Base-by-base conservation (phyloP, 257 asterid genomes). In the Plectranthus barbatus region DNA sequence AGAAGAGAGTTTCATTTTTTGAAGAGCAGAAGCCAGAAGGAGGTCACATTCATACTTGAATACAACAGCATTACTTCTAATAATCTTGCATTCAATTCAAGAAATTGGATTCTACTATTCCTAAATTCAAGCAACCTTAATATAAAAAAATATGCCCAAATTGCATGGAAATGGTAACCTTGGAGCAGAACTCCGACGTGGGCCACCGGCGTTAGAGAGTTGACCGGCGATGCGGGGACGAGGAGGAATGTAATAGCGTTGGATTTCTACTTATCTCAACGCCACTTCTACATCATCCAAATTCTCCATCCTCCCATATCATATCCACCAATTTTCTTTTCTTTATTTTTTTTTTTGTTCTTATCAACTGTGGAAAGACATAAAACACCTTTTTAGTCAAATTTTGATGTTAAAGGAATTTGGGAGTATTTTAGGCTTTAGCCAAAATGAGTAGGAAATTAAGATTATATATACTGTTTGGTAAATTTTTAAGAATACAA, bases 231-330 rank as follows among this genome's bases (percentile, higher is more conserved):
- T 51, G 39, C 12, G 62, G 37, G 77, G 72, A 51, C 72, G 56
- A 31, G 44, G 7, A 19, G n/a, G 33, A 52, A 52, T n/a, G n/a
- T 10, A 45, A 18, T 52, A 19, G 47, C 67, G 72, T 23, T 56
- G 69, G 58, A 67, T 64, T 60, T 72, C 37, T 14, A 69, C 71
- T 56, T 69, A 55, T 75, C 79, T 71, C 60, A 57, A 23, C 42
- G 59, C 68, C 66, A 31, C 45, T 62, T 66, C 79, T 56, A 65
- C 77, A 71, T 65, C 79, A 76, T 56, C 79, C 77, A 60, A 31
- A 60, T n/a, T 64, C 66, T 57, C 74, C 67, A 1, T 9, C 57
- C 46, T 29, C n/a, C 31, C 31, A 7, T 42, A 23, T 17, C 47
- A 60, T 72, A 52, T 31, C 75, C 75, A 51, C 72, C 62, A 51